A percentile compares a stretch with the other conserved stretches of the same genome.
phyloP scores from a whole-genome alignment of 805 yeast genomes.

The Yarrowia osloensis region DNA sequence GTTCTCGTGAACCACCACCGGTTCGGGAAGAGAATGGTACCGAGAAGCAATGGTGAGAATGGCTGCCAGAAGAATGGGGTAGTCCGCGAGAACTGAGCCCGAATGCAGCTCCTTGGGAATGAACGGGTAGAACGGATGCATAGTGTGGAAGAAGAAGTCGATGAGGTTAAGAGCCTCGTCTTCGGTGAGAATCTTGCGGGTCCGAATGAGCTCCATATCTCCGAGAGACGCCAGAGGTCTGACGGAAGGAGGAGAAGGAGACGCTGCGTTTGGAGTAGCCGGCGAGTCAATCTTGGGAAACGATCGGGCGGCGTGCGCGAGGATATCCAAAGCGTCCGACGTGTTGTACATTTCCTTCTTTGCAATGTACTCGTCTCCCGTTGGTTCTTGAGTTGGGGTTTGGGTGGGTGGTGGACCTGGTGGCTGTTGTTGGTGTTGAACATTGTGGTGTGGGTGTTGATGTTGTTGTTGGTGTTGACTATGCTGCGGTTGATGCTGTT shows the following conservation, averaged over 20 bases:
- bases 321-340: conserved; percentile 45
- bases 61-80: conserved; percentile 80
- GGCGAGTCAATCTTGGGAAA: conserved; percentile 42
- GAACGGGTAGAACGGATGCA: conserved; percentile 91
- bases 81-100: conserved; percentile 65
- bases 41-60: conserved; percentile 78
- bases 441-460: neutral
- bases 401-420: neutral
- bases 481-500: neutral
- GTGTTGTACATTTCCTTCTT: conserved; percentile 43
- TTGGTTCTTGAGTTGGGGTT: neutral
- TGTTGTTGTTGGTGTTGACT: neutral
- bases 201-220: conserved; percentile 62
- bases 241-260: conserved; percentile 10
- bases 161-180: conserved; percentile 41
- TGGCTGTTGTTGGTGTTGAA: neutral
- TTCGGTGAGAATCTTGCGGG: conserved; percentile 58
- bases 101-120: conserved; percentile 73
- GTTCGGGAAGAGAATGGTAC: conserved; percentile 58
- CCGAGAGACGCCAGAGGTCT: conserved; percentile 42
- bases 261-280: neutral
- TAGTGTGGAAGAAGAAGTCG: conserved; percentile 60
- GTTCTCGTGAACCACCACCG: conserved; percentile 30
- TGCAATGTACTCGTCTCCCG: conserved; percentile 35
- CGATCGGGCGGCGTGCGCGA: conserved; percentile 44